Conservation (phyloP, 2,329 filamentous ascomycete species). For the Chalara sp. region DNA sequence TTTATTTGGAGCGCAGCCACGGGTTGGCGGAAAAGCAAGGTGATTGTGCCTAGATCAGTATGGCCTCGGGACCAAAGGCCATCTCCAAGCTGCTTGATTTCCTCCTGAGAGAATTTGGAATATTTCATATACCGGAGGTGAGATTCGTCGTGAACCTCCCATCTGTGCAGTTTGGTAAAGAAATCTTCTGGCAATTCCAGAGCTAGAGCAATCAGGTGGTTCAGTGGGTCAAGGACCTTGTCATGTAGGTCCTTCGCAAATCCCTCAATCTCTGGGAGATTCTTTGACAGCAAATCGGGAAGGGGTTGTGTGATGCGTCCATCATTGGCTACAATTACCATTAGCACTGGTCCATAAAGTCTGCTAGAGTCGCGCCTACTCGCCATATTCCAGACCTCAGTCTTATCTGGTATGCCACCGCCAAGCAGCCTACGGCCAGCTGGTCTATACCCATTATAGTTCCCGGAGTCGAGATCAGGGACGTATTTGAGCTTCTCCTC, state of each 20-base stretch:
- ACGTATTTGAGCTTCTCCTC: slow-evolving; percentile 54
- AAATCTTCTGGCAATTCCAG: slow-evolving; percentile 52
- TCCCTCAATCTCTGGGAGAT: slow-evolving; percentile 45
- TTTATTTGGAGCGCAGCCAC: slow-evolving; percentile 51
- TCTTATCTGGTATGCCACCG: background rate
- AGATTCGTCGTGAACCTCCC: slow-evolving; percentile 42
- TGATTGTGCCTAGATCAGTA: slow-evolving; percentile 45
- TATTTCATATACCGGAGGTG: slow-evolving; percentile 60
- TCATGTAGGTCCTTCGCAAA: slow-evolving; percentile 38
- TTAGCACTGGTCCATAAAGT: too few species aligned
- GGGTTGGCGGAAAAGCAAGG: slow-evolving; percentile 51
- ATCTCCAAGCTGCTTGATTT: slow-evolving; percentile 21
- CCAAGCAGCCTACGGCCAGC: slow-evolving; percentile 26
- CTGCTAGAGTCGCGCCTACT: background rate
- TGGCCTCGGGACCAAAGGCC: slow-evolving; percentile 32
- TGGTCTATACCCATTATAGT: slow-evolving; percentile 51
- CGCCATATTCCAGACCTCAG: background rate
- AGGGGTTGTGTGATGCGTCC: slow-evolving; percentile 34
- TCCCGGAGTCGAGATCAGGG: slow-evolving; percentile 41
- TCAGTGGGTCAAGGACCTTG: slow-evolving; percentile 46
- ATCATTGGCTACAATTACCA: too few species aligned
- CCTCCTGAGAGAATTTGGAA: slow-evolving; percentile 39
- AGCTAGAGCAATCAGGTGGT: slow-evolving; percentile 52
- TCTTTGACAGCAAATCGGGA: slow-evolving; percentile 38
- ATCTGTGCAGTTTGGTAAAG: slow-evolving; percentile 48